Percentiles rank a stretch among this genome's conserved stretches.
phyloP scores from a whole-genome alignment of 495 filamentous ascomycete species.

The Lasiosphaeria ovina region DNA sequence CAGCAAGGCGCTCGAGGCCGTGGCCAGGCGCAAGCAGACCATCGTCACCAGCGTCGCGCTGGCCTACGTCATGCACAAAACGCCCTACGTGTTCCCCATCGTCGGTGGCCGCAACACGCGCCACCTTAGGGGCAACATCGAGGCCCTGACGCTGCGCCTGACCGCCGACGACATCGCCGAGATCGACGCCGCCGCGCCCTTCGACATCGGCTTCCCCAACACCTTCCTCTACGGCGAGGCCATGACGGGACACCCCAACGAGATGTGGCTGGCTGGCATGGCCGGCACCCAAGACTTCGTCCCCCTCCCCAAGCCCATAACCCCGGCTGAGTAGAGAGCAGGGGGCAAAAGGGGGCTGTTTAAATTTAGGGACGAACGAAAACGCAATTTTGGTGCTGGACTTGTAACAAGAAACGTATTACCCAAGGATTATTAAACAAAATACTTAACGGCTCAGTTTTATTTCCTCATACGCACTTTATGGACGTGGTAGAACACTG shows the following conservation, averaged over 20 bases:
- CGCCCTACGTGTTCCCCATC: constrained; percentile 75
- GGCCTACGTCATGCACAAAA: constrained; percentile 72
- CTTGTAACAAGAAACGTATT: too few relatives aligned
- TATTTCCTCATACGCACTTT: too few relatives aligned
- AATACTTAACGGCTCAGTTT: too few relatives aligned
- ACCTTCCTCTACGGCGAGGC: constrained; percentile 49
- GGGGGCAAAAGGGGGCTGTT: background rate
- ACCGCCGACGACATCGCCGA: constrained; percentile 60
- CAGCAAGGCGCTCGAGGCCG: constrained; percentile 53
- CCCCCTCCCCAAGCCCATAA: constrained; percentile 30
- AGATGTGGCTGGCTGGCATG: constrained; percentile 41
- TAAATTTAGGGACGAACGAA: background rate
- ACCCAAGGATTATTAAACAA: too few relatives aligned
- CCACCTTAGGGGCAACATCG: constrained; percentile 66
- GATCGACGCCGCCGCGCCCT: constrained; percentile 60
- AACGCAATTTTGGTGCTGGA: background rate
- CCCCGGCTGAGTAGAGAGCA: constrained; percentile 33
- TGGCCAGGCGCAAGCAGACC: constrained; percentile 54
- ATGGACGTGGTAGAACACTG: too few relatives aligned
- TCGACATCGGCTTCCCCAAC: constrained; percentile 62
- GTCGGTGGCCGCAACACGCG: constrained; percentile 60
- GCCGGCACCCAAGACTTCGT: constrained; percentile 51
- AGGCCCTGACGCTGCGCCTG: constrained; percentile 57
- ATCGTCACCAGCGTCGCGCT: constrained; percentile 60
- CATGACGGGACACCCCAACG: constrained; percentile 38